phyloP scores from a whole-genome alignment of 2,329 filamentous ascomycete species.

The Orbilia oligospora region DNA sequence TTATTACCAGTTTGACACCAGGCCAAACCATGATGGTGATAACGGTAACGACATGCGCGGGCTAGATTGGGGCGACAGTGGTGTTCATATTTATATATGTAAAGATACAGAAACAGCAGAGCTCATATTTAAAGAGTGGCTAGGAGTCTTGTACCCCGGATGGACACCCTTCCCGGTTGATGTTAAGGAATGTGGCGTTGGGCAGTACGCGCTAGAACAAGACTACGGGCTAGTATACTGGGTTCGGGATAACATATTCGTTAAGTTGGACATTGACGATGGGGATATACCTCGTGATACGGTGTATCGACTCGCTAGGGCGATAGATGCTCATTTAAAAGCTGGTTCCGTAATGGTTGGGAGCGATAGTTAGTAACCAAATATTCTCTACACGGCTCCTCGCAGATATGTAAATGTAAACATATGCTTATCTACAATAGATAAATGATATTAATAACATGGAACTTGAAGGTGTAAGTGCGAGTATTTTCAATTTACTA shows the following conservation, averaged over 20 bases:
- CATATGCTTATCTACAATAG: too few relatives aligned
- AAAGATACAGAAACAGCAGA: conserved; percentile 33
- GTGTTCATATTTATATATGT: conserved; percentile 33
- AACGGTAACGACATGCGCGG: neutral
- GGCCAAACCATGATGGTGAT: neutral
- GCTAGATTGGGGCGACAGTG: conserved; percentile 32
- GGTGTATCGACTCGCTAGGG: conserved; percentile 17
- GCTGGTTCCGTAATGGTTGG: conserved; percentile 18
- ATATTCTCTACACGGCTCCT: too few relatives aligned
- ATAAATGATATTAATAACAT: too few relatives aligned
- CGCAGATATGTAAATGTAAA: too few relatives aligned
- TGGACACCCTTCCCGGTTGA: conserved; percentile 21
- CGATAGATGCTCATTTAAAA: conserved; percentile 25
- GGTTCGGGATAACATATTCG: conserved; percentile 46
- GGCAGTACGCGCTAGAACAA: conserved; percentile 41
- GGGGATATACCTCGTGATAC: neutral
- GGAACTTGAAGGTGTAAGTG: too few relatives aligned
- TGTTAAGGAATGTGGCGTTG: conserved; percentile 8
- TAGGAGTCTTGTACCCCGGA: conserved; percentile 14
- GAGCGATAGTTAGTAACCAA: neutral
- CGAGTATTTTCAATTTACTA: too few relatives aligned
- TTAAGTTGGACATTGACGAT: conserved; percentile 41
- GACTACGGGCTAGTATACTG: conserved; percentile 35
- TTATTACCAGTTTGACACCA: conserved; percentile 40
- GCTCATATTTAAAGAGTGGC: conserved; percentile 31